Evolutionary conservation across 768 basidiomycete genomes (phyloP).

Genomic region (Kwoniella bestiolae): DNA sequence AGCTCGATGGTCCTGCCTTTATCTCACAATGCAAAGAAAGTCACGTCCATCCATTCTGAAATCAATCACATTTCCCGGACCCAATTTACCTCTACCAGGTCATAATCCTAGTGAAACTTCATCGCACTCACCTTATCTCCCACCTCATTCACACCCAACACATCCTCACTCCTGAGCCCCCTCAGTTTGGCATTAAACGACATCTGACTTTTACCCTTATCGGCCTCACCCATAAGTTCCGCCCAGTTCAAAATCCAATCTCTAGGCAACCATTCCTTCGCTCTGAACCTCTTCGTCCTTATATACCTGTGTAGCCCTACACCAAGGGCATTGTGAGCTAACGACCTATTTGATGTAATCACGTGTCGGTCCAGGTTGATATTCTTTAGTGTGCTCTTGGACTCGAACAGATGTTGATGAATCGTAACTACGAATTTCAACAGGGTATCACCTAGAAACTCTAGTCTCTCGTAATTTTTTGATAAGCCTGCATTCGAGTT

Average conservation of each 20-base stretch:
- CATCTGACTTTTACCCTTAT: neutral
- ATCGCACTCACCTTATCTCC: constrained; percentile 42
- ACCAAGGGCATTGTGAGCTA: constrained; percentile 20
- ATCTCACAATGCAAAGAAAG: too few species aligned
- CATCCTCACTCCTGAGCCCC: constrained; percentile 4
- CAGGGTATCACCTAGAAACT: constrained; percentile 45
- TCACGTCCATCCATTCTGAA: too few species aligned
- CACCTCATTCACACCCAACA: constrained; percentile 3
- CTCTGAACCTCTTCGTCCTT: constrained; percentile 18
- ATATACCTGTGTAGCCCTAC: constrained; percentile 24
- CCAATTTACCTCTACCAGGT: neutral
- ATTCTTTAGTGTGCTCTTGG: constrained; percentile 7
- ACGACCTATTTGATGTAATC: constrained; percentile 29
- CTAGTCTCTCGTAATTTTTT: constrained; percentile 41
- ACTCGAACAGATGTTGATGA: constrained; percentile 21
- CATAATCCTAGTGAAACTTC: neutral
- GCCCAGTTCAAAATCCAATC: constrained; percentile 19
- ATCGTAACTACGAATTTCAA: constrained; percentile 38
- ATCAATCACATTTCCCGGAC: neutral
- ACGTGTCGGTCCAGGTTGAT: constrained; percentile 25
- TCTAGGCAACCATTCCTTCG: constrained; percentile 33
- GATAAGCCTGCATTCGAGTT: neutral
- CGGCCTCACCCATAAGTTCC: neutral
- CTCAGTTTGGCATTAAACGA: neutral
- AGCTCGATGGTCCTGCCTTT: neutral